These are phyloP conservation scores for Ascosphaera apis DNA, from an alignment of 2,329 filamentous ascomycete genomes.

Conservation along the genomic window DNA sequence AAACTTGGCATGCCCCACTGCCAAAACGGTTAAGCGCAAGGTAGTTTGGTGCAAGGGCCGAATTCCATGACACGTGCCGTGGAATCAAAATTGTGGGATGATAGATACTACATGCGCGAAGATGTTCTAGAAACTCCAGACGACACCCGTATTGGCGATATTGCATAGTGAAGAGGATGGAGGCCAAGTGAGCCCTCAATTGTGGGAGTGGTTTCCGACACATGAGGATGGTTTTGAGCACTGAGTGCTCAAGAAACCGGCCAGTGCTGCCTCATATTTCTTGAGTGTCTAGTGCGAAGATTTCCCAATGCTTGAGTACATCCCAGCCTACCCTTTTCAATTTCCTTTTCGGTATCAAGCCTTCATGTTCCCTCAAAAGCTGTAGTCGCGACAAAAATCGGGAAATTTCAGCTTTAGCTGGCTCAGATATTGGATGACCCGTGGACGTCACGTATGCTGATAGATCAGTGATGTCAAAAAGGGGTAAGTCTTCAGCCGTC, in stretches of 20 bases:
- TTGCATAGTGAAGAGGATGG: no score
- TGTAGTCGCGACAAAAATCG: conserved; percentile 1
- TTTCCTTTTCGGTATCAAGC: conserved; percentile 11
- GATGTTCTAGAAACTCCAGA: no score
- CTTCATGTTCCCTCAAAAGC: conserved; percentile 2
- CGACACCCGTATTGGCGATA: no score
- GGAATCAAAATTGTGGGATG: no score
- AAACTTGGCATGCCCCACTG: no score
- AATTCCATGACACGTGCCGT: no score
- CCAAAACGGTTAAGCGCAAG: no score
- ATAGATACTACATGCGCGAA: no score
- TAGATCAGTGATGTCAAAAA: background rate
- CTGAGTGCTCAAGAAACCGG: background rate
- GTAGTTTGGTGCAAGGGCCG: no score
- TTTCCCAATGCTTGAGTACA: conserved; percentile 19
- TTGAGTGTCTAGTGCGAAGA: conserved; percentile 21
- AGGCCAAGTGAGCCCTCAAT: no score
- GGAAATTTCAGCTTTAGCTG: conserved; percentile 1
- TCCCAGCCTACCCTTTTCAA: conserved; percentile 18
- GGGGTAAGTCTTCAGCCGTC: background rate
- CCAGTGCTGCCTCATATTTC: conserved; percentile 11
- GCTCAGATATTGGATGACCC: conserved; percentile 2
- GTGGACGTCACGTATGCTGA: background rate
- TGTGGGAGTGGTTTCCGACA: no score
- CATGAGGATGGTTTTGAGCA: background rate